These are phyloP conservation scores for Breynia disticha DNA, from an alignment of 441 rosid species.

Conservation along the genomic window DNA sequence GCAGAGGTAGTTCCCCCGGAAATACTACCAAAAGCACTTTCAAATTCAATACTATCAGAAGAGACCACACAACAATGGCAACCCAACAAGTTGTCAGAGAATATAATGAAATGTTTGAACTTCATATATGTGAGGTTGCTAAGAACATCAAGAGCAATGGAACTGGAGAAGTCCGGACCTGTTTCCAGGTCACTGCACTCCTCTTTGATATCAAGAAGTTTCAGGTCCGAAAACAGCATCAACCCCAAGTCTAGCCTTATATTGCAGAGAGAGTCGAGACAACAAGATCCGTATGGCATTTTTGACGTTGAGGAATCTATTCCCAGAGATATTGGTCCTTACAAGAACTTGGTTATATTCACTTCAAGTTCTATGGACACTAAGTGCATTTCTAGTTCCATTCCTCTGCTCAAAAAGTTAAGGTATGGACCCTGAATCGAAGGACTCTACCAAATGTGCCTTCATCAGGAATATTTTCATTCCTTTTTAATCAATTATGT, in stretches of 20 bases:
- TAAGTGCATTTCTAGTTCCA: slow-evolving; percentile 71
- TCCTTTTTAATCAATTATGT: not conserved
- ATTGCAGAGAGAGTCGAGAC: slow-evolving; percentile 58
- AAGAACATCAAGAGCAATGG: slow-evolving; percentile 76
- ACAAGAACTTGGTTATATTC: slow-evolving; percentile 79
- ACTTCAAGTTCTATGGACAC: slow-evolving; percentile 67
- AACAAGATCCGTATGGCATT: slow-evolving; percentile 80
- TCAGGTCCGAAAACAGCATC: slow-evolving; percentile 45
- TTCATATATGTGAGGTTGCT: slow-evolving; percentile 70
- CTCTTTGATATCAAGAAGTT: slow-evolving; percentile 56
- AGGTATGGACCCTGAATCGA: no score
- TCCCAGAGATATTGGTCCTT: slow-evolving; percentile 81
- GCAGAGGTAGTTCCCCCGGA: slow-evolving; percentile 17
- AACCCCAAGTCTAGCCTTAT: slow-evolving; percentile 38
- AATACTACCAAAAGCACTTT: slow-evolving; percentile 45
- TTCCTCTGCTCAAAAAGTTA: slow-evolving; percentile 60
- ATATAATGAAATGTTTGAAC: slow-evolving; percentile 72
- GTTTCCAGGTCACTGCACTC: slow-evolving; percentile 50
- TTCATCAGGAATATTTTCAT: not conserved
- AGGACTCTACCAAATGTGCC: no score
- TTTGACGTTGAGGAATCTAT: slow-evolving; percentile 64
- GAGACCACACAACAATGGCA: slow-evolving; percentile 57
- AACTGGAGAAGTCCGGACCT: slow-evolving; percentile 63
- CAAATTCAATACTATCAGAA: slow-evolving; percentile 43
- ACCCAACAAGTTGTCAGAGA: slow-evolving; percentile 82